These are phyloP conservation scores for Boletus rex-veris DNA, from an alignment of 768 basidiomycete genomes.

Conservation along the genomic window DNA sequence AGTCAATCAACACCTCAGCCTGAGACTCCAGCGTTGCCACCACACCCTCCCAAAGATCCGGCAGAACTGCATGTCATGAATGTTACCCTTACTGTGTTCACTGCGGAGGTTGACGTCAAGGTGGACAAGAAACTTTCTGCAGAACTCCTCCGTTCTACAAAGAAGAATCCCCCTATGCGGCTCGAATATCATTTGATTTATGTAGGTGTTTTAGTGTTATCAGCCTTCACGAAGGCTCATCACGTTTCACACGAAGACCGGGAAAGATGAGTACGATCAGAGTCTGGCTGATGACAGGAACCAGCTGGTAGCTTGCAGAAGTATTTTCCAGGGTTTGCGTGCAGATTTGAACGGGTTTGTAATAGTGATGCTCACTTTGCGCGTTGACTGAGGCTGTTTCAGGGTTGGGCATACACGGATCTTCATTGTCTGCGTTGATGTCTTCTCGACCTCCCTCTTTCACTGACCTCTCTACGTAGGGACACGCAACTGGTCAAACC, in stretches of 20 bases:
- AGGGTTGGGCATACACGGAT: conserved; percentile 12
- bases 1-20: conserved; percentile 12
- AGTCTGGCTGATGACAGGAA: conserved; percentile 65
- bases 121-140: conserved; percentile 61
- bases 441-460: neutral
- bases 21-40: conserved; percentile 4
- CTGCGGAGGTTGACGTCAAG: conserved; percentile 50
- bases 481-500: conserved; percentile 89
- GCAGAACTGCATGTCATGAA: conserved; percentile 21
- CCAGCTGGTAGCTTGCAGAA: conserved; percentile 58
- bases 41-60: conserved; percentile 22
- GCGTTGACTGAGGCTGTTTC: neutral
- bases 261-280: conserved; percentile 75
- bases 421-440: conserved; percentile 53
- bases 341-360: conserved; percentile 81
- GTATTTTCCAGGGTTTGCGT: conserved; percentile 82
- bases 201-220: conserved; percentile 13
- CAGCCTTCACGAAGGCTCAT: neutral
- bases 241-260: conserved; percentile 49
- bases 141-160: conserved; percentile 87
- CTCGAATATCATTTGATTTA: conserved; percentile 85
- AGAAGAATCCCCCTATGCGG: conserved; percentile 83
- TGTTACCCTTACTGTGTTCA: conserved; percentile 34
- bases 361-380: neutral
- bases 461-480: conserved; percentile 40